Evolutionary conservation across 441 rosid species (phyloP).

Genomic region (Syzygium syzygioides): DNA sequence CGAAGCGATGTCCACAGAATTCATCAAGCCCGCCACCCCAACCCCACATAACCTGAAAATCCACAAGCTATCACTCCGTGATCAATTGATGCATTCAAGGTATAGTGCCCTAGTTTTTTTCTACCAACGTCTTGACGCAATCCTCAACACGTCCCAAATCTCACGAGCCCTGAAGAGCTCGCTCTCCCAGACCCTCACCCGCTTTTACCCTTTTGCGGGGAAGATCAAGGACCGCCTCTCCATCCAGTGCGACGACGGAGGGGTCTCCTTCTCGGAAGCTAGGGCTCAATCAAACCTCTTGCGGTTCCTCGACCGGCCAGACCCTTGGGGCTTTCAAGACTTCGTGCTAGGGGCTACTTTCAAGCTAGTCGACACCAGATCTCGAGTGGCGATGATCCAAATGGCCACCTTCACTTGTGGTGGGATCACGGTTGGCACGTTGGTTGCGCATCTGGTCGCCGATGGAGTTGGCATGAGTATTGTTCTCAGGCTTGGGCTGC

Average conservation of each 20-base stretch:
- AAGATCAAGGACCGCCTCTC: slow-evolving; percentile 24
- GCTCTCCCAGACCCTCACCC: slow-evolving; percentile 1
- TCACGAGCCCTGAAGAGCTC: background rate
- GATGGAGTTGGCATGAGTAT: background rate
- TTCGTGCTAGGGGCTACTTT: slow-evolving; percentile 24
- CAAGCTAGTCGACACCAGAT: slow-evolving; percentile 10
- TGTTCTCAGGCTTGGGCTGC: background rate
- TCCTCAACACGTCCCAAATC: background rate
- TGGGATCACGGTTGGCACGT: background rate
- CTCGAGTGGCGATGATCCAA: slow-evolving; percentile 13
- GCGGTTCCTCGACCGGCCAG: slow-evolving; percentile 19
- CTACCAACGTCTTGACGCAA: background rate
- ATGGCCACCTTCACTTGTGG: slow-evolving; percentile 18
- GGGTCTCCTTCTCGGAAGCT: slow-evolving; percentile 37
- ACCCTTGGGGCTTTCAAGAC: slow-evolving; percentile 6
- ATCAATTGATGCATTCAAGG: background rate
- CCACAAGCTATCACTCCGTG: background rate
- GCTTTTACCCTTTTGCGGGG: slow-evolving; percentile 36
- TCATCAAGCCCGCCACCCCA: background rate
- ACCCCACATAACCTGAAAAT: background rate
- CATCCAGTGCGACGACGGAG: slow-evolving; percentile 36
- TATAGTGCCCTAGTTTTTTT: background rate
- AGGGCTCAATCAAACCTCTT: slow-evolving; percentile 21
- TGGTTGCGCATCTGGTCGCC: background rate
- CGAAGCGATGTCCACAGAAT: background rate